Conservation (phyloP, 345 rosid genomes). For the Fremontodendron californicum region DNA sequence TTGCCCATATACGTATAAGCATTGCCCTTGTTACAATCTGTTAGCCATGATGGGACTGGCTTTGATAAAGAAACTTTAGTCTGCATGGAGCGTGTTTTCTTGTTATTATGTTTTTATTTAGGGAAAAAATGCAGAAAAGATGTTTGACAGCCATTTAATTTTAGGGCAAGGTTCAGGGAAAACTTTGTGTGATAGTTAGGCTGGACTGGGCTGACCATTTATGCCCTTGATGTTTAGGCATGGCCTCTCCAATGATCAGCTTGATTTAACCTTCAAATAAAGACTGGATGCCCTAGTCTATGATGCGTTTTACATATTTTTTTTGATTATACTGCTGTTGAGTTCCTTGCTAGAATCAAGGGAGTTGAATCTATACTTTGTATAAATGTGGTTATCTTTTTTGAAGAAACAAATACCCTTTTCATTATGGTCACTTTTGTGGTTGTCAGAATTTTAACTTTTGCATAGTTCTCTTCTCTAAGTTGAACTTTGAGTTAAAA, state of each 20-base stretch:
- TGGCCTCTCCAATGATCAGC: neutral
- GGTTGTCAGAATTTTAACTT: neutral
- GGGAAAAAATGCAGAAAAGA: neutral
- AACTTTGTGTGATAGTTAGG: neutral
- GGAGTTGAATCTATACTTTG: neutral
- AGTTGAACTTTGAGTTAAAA: neutral
- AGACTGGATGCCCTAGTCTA: conserved; percentile 1
- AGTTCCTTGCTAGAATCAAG: neutral
- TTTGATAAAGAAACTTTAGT: neutral
- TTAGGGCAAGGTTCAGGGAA: neutral
- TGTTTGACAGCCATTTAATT: neutral
- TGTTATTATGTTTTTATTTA: neutral
- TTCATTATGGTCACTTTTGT: neutral
- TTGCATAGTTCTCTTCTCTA: neutral
- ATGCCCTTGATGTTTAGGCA: neutral
- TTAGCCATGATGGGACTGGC: neutral
- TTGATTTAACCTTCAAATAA: neutral
- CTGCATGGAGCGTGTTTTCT: neutral
- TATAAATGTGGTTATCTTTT: neutral
- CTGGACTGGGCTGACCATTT: neutral
- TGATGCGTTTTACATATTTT: neutral
- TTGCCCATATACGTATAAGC: neutral
- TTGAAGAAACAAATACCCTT: neutral
- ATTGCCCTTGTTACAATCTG: neutral
- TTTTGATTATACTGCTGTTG: neutral